These are phyloP conservation scores for Citrullus mucosospermus DNA, from an alignment of 306 rosid genomes.

Conservation along the genomic window DNA sequence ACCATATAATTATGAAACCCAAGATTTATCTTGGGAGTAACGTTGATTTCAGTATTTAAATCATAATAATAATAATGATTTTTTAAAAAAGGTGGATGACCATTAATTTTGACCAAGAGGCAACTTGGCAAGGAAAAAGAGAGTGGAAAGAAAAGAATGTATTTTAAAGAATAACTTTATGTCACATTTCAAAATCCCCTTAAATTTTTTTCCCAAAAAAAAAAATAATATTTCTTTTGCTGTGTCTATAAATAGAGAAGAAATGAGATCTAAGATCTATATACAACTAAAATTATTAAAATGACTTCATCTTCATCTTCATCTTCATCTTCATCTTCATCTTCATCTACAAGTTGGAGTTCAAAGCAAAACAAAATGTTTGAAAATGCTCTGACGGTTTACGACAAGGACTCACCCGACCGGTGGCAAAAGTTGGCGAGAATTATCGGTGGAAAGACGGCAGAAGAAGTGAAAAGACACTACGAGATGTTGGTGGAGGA, in stretches of 20 bases:
- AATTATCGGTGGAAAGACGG: slow-evolving; percentile 67
- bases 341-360: slow-evolving; percentile 45
- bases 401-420: slow-evolving; percentile 47
- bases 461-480: slow-evolving; percentile 60
- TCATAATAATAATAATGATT: no score
- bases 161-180: not conserved
- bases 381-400: slow-evolving; percentile 60
- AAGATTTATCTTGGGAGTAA: no score
- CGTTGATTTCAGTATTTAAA: no score
- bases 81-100: no score
- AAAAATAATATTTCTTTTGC: no score
- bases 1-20: no score
- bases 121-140: not conserved
- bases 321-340: not conserved
- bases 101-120: not conserved
- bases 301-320: not conserved
- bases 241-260: not conserved
- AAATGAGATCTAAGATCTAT: not conserved
- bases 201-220: no score
- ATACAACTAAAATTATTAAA: no score
- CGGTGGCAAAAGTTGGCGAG: slow-evolving; percentile 61
- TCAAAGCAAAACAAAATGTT: slow-evolving; percentile 57
- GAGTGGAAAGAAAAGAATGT: not conserved
- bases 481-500: slow-evolving; percentile 59
- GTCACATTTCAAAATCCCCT: not conserved